phyloP scores from a whole-genome alignment of 768 basidiomycete genomes.

The Podaxis sp. region DNA sequence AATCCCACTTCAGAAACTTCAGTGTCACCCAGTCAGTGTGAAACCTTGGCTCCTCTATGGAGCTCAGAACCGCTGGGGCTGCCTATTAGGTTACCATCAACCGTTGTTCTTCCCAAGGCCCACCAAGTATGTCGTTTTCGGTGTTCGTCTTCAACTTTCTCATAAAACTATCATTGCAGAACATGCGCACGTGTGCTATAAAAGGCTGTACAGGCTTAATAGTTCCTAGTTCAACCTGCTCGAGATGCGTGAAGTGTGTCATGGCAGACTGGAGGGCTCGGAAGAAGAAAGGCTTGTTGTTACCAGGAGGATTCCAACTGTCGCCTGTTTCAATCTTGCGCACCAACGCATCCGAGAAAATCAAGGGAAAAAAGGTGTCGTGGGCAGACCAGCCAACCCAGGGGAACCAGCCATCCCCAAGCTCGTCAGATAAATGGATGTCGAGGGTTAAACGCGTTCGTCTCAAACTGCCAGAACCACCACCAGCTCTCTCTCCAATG shows the following conservation, averaged over 20 bases:
- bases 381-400: constrained; percentile 30
- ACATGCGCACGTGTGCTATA: background rate
- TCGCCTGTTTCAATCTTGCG: constrained; percentile 1
- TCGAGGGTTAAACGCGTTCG: constrained; percentile 6
- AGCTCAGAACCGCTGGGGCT: background rate
- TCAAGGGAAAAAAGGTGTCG: constrained; percentile 29
- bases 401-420: constrained; percentile 2
- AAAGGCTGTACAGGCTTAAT: background rate
- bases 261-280: background rate
- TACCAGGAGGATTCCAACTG: background rate
- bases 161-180: background rate
- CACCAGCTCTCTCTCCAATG: too few relatives aligned
- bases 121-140: background rate
- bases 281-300: background rate
- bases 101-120: background rate
- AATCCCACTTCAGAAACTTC: background rate
- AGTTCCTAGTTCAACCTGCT: constrained; percentile 7
- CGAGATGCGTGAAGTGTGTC: constrained; percentile 4
- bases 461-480: constrained; percentile 5
- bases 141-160: background rate
- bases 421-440: background rate
- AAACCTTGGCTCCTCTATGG: background rate
- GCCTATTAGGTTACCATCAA: background rate
- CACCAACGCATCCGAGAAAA: background rate
- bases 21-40: too few relatives aligned